A percentile compares a stretch with the other conserved stretches of the same genome.
Conservation (phyloP, 495 filamentous ascomycete species). For the Neohortaea acidophila region DNA sequence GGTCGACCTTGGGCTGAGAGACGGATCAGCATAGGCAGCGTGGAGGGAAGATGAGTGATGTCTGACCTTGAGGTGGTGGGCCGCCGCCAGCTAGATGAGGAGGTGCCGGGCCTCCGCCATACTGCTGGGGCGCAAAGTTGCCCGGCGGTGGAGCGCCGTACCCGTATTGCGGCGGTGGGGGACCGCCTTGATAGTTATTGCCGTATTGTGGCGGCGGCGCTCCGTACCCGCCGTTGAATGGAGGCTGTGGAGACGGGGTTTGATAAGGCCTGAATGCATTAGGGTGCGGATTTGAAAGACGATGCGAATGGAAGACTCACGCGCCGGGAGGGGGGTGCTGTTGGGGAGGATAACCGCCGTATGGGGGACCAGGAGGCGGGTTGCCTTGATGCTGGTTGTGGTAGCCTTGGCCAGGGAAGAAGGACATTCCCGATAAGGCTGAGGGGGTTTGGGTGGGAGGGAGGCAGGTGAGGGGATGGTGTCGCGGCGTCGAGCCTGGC, state of each 20-base stretch:
- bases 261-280: constrained; percentile 19
- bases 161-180: constrained; percentile 23
- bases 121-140: no score
- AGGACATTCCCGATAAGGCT: constrained; percentile 21
- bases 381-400: constrained; percentile 17
- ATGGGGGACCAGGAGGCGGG: constrained; percentile 19
- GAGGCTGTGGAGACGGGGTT: constrained; percentile 23
- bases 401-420: constrained; percentile 25
- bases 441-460: background rate
- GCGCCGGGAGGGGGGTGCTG: constrained; percentile 16
- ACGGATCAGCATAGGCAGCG: background rate
- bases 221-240: constrained; percentile 22
- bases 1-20: constrained; percentile 3
- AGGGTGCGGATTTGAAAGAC: background rate
- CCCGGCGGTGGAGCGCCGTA: constrained; percentile 10
- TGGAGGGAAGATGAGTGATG: background rate
- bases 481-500: no score
- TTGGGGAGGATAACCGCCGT: constrained; percentile 15
- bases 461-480: background rate
- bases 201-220: constrained; percentile 16
- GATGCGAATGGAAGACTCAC: constrained; percentile 3
- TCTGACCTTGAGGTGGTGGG: constrained; percentile 7
- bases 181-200: constrained; percentile 9
- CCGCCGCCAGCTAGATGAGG: constrained; percentile 4
- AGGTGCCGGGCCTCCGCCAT: constrained; percentile 12